Base-by-base conservation (phyloP, 805 yeast genomes). In the Starmerella geochares region DNA sequence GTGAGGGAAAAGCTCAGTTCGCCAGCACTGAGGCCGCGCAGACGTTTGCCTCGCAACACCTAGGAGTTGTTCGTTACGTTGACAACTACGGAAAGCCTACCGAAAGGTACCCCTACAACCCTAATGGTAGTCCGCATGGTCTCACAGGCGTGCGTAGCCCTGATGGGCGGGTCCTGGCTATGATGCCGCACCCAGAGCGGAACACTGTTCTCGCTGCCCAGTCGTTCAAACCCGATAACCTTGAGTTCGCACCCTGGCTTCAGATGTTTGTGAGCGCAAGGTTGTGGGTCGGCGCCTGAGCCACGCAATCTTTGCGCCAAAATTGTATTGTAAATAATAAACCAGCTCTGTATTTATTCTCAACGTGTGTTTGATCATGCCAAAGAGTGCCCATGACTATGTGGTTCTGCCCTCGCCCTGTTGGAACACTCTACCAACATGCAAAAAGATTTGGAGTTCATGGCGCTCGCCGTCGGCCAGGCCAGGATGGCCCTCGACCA, bases 141-240 rank as follows among this genome's bases (percentile, higher is more conserved):
- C 85, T 92, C 60, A 83, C 96, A 33, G 98, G 96, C 73, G 78
- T 92, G 50, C 74, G 82, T 55, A 79, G 88, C 48, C 86, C 86
- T 47, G 86, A 85, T 63, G 97, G 97, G 56, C 81, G 98, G 67
- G 96, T 92, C 3, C 72, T 92, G 60, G 96, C 96, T 4, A 79
- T 92, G 87, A 92, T 92, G 98, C 98, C 98, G 42, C 98, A 92
- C 67, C 98, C 98, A 21, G 98, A 92, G 70, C 85, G 98, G 71
- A 92, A 85, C 46, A 75, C 81, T 50, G 77, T 96, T 70, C 72
- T 81, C 63, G 95, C 85, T 67, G 73, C 94, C 49, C 90, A 90
- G 71, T 86, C 96, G 3, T 90, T 86, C 80, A 85, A 86, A 64
- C 96, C 96, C 45, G 51, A 46, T 13, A 46, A 45, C 35, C 37